A percentile compares a stretch with the other conserved stretches of the same genome.
phyloP scores from a whole-genome alignment of 768 basidiomycete species.

The Tricholoma sp. region DNA sequence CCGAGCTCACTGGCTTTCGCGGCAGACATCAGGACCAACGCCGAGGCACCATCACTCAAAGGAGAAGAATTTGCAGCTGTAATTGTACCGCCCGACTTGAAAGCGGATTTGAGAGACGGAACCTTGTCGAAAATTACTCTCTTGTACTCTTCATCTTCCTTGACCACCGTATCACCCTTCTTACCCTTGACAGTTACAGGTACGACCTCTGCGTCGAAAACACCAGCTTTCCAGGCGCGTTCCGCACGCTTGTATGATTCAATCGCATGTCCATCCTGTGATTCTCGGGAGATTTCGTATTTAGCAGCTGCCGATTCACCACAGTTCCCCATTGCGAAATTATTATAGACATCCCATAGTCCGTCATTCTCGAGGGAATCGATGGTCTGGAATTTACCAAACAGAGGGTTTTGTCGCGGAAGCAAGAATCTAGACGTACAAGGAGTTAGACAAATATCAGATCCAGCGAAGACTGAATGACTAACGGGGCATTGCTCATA shows the following conservation, averaged over 20 bases:
- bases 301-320: conserved; percentile 84
- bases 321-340: conserved; percentile 98
- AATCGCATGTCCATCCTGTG: conserved; percentile 87
- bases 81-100: conserved; percentile 85
- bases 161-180: conserved; percentile 86
- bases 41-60: conserved; percentile 94
- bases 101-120: conserved; percentile 81
- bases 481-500: conserved; percentile 98
- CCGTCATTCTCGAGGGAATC: conserved; percentile 92
- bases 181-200: conserved; percentile 90
- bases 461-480: conserved; percentile 15
- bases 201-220: conserved; percentile 83
- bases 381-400: conserved; percentile 83
- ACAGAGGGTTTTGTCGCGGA: conserved; percentile 75
- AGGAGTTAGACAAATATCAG: neutral
- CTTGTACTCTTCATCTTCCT: conserved; percentile 98
- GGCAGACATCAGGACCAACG: conserved; percentile 90
- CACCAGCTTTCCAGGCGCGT: conserved; percentile 83
- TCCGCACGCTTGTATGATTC: conserved; percentile 94
- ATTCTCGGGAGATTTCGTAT: conserved; percentile 77
- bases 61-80: conserved; percentile 96
- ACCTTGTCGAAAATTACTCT: conserved; percentile 94
- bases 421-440: conserved; percentile 61
- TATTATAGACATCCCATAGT: conserved; percentile 96
- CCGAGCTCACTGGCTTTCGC: conserved; percentile 90